These are phyloP conservation scores for Ogataea thermomethanolica DNA, from an alignment of 805 yeast species.

Conservation along the genomic window DNA sequence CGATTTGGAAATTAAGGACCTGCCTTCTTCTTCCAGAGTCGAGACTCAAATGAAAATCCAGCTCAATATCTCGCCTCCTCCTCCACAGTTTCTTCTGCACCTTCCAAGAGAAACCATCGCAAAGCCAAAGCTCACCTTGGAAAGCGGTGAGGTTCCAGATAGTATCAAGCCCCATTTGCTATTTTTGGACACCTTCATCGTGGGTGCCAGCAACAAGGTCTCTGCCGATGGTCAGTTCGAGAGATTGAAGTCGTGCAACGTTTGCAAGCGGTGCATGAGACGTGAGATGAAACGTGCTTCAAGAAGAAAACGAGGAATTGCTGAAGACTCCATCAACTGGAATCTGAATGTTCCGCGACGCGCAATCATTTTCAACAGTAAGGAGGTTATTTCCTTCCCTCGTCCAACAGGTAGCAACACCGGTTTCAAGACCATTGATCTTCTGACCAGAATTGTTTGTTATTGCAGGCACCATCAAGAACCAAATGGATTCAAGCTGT, in stretches of 20 bases:
- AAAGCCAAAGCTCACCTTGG: constrained; percentile 75
- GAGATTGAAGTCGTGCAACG: constrained; percentile 51
- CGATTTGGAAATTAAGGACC: constrained; percentile 49
- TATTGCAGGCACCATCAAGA: constrained; percentile 96
- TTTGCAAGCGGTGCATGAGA: constrained; percentile 85
- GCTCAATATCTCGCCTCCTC: constrained; percentile 69
- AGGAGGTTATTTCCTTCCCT: constrained; percentile 76
- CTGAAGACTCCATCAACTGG: constrained; percentile 75
- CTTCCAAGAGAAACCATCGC: constrained; percentile 86
- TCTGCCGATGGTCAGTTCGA: constrained; percentile 7
- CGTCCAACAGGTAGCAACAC: constrained; percentile 41
- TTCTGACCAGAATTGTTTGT: constrained; percentile 79
- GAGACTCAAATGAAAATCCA: constrained; percentile 90
- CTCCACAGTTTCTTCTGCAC: constrained; percentile 67
- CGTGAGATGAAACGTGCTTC: constrained; percentile 93
- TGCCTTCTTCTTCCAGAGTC: constrained; percentile 84
- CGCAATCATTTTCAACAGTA: constrained; percentile 87
- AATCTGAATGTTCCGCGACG: constrained; percentile 68
- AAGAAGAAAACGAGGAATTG: constrained; percentile 78
- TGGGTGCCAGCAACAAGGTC: constrained; percentile 30
- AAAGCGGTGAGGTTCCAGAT: constrained; percentile 43
- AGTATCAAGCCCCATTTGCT: constrained; percentile 52
- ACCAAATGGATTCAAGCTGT: constrained; percentile 73
- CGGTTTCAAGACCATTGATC: constrained; percentile 40
- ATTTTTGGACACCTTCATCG: constrained; percentile 76